Conservation (phyloP, 768 basidiomycete species). For the Mycena maculata region DNA sequence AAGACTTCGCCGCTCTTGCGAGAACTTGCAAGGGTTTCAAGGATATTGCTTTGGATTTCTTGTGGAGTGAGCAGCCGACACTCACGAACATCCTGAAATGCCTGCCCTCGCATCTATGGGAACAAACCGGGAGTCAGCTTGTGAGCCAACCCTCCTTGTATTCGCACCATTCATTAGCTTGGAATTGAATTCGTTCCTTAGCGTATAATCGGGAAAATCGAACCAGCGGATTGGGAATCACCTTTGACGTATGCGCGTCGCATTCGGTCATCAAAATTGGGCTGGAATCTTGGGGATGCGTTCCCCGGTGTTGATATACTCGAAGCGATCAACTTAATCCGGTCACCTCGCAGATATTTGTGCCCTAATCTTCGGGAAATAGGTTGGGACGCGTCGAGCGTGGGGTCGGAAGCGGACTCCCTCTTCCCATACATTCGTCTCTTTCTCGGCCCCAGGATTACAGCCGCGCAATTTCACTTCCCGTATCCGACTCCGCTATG, state of each 20-base stretch:
- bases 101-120: slow-evolving; percentile 14
- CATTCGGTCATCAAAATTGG: not conserved
- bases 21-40: too few species aligned
- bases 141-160: not conserved
- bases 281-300: too few species aligned
- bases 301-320: not conserved
- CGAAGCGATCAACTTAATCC: not conserved
- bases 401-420: not conserved
- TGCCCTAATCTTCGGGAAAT: slow-evolving; percentile 6
- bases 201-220: not conserved
- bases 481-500: not conserved
- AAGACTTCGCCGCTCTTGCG: too few species aligned
- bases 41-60: slow-evolving; percentile 1
- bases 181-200: too few species aligned
- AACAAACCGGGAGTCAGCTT: not conserved
- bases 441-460: not conserved
- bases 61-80: slow-evolving; percentile 15
- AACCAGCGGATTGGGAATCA: not conserved
- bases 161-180: not conserved
- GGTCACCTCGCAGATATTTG: not conserved
- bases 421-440: not conserved
- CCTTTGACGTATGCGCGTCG: not conserved
- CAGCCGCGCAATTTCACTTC: not conserved
- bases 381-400: not conserved
- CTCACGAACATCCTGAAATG: slow-evolving; percentile 6